A percentile compares a stretch with the other conserved stretches of the same genome.
Conservation (phyloP, 2,329 filamentous ascomycete species). For the Raffaelea ambrosiae region DNA sequence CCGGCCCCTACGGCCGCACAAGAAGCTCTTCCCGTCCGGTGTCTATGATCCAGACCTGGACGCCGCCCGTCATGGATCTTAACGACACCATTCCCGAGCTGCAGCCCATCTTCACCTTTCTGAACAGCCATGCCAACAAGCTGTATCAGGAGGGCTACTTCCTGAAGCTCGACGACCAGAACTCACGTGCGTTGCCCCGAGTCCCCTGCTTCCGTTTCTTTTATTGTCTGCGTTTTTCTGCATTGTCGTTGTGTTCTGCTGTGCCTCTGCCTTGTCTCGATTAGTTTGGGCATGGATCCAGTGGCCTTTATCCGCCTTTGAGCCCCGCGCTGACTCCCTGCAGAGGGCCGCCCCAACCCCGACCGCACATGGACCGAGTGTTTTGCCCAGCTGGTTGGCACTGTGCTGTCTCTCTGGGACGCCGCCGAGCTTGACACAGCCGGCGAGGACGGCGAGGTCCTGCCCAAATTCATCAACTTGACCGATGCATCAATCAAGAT, state of each 20-base stretch:
- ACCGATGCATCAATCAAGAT: slow-evolving; percentile 98
- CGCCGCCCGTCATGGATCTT: slow-evolving; percentile 79
- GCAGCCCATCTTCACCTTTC: slow-evolving; percentile 84
- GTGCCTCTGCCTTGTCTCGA: slow-evolving; percentile 4
- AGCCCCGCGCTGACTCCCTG: slow-evolving; percentile 15
- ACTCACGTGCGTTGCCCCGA: slow-evolving; percentile 61
- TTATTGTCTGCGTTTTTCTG: neutral
- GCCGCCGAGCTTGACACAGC: slow-evolving; percentile 83
- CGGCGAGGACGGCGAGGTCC: slow-evolving; percentile 58
- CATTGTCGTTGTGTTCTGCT: slow-evolving; percentile 4
- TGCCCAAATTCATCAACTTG: slow-evolving; percentile 73
- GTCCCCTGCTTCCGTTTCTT: neutral
- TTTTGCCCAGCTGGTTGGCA: slow-evolving; percentile 93
- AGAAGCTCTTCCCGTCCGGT: slow-evolving; percentile 58
- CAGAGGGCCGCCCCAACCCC: slow-evolving; percentile 77
- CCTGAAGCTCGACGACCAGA: slow-evolving; percentile 89
- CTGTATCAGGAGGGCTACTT: slow-evolving; percentile 98
- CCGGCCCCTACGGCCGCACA: slow-evolving; percentile 31
- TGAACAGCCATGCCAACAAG: slow-evolving; percentile 94
- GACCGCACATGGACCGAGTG: slow-evolving; percentile 93
- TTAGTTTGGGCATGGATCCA: too few species aligned
- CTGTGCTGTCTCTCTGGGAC: slow-evolving; percentile 92
- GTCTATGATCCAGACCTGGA: slow-evolving; percentile 81
- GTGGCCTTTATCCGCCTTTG: neutral
- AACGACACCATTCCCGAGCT: slow-evolving; percentile 86